These are phyloP conservation scores for Mangifera indica DNA, from an alignment of 345 rosid genomes.

Conservation along the genomic window DNA sequence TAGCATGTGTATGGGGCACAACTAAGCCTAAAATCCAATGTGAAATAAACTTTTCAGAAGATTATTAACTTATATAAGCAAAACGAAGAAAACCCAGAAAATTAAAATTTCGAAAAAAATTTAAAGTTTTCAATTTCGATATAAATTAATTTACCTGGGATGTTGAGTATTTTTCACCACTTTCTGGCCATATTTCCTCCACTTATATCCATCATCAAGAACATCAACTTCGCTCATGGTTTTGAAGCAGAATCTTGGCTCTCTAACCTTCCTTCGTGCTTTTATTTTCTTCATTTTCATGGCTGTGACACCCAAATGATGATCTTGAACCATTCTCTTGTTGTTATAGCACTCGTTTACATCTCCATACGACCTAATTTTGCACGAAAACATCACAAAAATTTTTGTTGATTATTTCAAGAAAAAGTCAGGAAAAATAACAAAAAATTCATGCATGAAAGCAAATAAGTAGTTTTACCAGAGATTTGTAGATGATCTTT, in stretches of 20 bases:
- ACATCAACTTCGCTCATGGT: slow-evolving; percentile 96
- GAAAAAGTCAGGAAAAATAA: background rate
- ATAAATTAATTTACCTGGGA: slow-evolving; percentile 64
- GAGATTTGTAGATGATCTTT: slow-evolving; percentile 60
- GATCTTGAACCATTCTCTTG: slow-evolving; percentile 34
- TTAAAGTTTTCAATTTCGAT: background rate
- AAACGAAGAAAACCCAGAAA: background rate
- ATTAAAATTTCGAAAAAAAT: background rate
- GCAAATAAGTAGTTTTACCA: slow-evolving; percentile 34
- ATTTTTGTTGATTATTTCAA: background rate
- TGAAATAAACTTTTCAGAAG: slow-evolving; percentile 20
- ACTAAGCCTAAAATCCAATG: slow-evolving; percentile 17
- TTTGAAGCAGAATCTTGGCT: slow-evolving; percentile 98
- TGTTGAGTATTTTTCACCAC: slow-evolving; percentile 98
- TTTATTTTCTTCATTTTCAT: slow-evolving; percentile 80
- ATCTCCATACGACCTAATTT: slow-evolving; percentile 60
- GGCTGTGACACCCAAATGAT: slow-evolving; percentile 48
- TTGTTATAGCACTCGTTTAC: slow-evolving; percentile 34
- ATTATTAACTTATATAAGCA: slow-evolving; percentile 8
- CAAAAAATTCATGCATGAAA: background rate
- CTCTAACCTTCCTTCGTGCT: slow-evolving; percentile 88
- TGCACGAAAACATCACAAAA: no score
- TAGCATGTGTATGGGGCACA: slow-evolving; percentile 36
- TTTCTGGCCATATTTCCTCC: slow-evolving; percentile 99
- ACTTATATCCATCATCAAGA: slow-evolving; percentile 92